phyloP scores from a whole-genome alignment of 1,139 yeast species.

The Pichia sp. region DNA sequence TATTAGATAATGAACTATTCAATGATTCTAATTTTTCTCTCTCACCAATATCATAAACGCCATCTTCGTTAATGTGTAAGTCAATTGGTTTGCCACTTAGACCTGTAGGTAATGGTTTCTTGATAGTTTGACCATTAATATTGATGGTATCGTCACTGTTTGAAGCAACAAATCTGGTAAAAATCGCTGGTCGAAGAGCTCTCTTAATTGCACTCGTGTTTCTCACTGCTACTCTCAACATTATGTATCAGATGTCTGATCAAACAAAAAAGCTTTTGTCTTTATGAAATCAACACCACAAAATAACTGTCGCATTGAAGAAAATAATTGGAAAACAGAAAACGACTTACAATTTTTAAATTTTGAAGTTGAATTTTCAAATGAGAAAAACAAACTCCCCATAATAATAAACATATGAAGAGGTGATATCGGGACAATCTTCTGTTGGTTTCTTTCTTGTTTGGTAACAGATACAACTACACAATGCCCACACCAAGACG shows the following conservation, averaged over 20 bases:
- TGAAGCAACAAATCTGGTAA: conserved; percentile 7
- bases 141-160: conserved; percentile 4
- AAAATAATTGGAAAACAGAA: background rate
- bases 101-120: background rate
- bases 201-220: background rate
- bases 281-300: background rate
- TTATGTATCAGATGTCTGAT: background rate
- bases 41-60: conserved; percentile 1
- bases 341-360: too few relatives aligned
- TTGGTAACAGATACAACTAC: background rate
- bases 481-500: background rate
- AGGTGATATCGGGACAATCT: background rate
- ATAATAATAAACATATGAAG: background rate
- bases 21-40: conserved; percentile 4
- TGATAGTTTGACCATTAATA: background rate
- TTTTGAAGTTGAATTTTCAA: background rate
- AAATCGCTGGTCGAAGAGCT: background rate
- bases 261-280: background rate
- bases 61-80: background rate
- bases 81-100: background rate
- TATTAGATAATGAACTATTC: conserved; percentile 4
- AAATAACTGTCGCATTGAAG: background rate
- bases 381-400: background rate
- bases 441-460: background rate
- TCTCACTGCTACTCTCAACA: background rate